Conservation (phyloP, 257 asterid genomes). For the Fraxinus pennsylvanica region DNA sequence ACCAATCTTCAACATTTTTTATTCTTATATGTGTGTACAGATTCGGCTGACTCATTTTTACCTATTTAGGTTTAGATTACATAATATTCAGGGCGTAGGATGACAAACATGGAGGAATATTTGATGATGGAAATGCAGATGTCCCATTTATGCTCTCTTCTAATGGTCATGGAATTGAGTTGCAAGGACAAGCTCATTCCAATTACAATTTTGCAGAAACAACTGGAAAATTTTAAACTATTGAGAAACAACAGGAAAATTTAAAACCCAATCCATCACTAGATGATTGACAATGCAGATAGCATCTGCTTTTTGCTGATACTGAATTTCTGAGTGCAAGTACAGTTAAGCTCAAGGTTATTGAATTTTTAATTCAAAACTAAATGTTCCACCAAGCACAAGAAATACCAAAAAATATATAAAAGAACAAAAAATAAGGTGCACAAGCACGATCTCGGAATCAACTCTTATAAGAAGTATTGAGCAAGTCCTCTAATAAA, state of each 20-base stretch:
- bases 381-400: background rate
- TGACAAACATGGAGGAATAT: constrained; percentile 35
- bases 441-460: background rate
- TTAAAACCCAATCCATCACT: background rate
- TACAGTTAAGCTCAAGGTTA: background rate
- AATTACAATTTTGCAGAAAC: constrained; percentile 28
- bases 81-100: background rate
- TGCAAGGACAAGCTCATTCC: constrained; percentile 32
- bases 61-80: too few species aligned
- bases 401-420: background rate
- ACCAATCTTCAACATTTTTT: too few species aligned
- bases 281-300: background rate
- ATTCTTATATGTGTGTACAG: too few species aligned
- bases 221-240: background rate
- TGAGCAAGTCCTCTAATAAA: background rate
- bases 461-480: too few species aligned
- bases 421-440: background rate
- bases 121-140: constrained; percentile 30
- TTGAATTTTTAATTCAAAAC: background rate
- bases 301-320: background rate
- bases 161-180: constrained; percentile 27
- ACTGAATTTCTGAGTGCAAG: background rate
- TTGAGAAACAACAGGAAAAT: too few species aligned
- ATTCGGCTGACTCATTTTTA: too few species aligned
- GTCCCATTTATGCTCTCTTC: constrained; percentile 35